A percentile compares a stretch with the other conserved stretches of the same genome.
Conservation (phyloP, 2,329 filamentous ascomycete species). For the Fusarium drepaniforme region DNA sequence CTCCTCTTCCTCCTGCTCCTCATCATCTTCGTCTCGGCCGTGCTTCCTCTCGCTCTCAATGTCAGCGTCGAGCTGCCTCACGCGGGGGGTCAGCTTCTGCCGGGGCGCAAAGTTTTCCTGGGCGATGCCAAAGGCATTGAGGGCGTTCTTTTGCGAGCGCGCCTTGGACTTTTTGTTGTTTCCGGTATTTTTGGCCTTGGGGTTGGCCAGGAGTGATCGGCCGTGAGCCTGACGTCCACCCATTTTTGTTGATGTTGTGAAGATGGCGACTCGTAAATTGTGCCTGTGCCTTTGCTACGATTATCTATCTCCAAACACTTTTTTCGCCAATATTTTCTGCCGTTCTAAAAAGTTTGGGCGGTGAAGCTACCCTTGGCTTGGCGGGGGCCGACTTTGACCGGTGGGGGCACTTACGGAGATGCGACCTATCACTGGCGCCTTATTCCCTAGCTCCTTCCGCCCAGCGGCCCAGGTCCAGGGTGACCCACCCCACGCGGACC, state of each 20-base stretch:
- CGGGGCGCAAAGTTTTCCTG: conserved; percentile 63
- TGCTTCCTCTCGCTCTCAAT: conserved; percentile 59
- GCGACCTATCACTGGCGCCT: conserved; percentile 48
- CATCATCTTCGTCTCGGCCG: conserved; percentile 58
- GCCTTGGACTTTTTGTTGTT: conserved; percentile 60
- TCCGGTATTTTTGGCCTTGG: conserved; percentile 47
- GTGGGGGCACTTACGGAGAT: conserved; percentile 21
- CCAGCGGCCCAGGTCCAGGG: neutral
- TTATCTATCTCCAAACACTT: conserved; percentile 14
- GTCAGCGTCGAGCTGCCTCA: conserved; percentile 64
- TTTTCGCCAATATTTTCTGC: conserved; percentile 42
- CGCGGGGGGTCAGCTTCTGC: conserved; percentile 62
- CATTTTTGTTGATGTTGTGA: conserved; percentile 53
- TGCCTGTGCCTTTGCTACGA: conserved; percentile 8
- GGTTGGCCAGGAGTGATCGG: conserved; percentile 59
- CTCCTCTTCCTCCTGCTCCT: conserved; percentile 65
- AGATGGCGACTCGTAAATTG: conserved; percentile 35
- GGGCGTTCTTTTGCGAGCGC: conserved; percentile 62
- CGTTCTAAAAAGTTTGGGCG: conserved; percentile 43
- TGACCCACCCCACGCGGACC: conserved; percentile 15
- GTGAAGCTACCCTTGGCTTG: conserved; percentile 32
- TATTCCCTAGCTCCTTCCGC: conserved; percentile 22
- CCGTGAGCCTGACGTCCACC: conserved; percentile 71
- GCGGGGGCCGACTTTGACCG: conserved; percentile 41
- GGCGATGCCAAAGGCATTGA: conserved; percentile 70